Evolutionary conservation across 352 stramenopile species (phyloP), one percentile per base, ranked within the genome.

Genomic region (Pythium phragmitis): DNA sequence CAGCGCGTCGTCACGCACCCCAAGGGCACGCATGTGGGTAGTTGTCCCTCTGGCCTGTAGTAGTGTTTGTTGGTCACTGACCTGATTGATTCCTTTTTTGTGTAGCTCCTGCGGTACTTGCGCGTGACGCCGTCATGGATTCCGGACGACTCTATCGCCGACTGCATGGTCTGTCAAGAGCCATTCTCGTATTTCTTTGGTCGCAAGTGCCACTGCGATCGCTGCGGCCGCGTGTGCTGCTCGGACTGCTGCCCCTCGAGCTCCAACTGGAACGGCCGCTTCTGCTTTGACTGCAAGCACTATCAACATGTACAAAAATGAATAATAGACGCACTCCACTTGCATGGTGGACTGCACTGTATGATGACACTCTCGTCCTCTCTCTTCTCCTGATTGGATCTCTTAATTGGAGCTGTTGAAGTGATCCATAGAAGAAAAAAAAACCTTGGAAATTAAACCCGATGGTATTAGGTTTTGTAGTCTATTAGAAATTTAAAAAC

Each of bases 271-370:
- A 87, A 89, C 34, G 82, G 80, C 28, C 77, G 74, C 41, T 89
- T 86, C 51, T 91, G 82, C 67, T 91, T 91, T 30, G 79, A 91
- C 72, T 91, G 82, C 69, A 88, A 88, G 41, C 80, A 89, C 67
- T 89, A 87, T 63, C 73, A 85, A 39, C 79, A 87, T 58, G 69
- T 79, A 23, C 67, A 57, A 21, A 82, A 74, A 72, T 57, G 12
- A 21, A 16, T n/a, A 50, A 61, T 52, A 39, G 33, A 46, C 52
- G 52, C 11, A 26, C 21, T 60, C 23, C 7, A 5, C 26, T 7
- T 9, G 23, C 30, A 9, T 4, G 16, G 21, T 11, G 54, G 37
- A 45, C 33, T 7, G 26, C 26, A 42, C 37, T 42, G 37, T 42
- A 16, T 42, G 37, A 42, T 42, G 37, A 30, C 4, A 3, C 26